Percentiles rank a stretch among this genome's conserved stretches.
Evolutionary conservation across 2,329 filamentous ascomycete genomes (phyloP).

Genomic region (Eutypa lata): DNA sequence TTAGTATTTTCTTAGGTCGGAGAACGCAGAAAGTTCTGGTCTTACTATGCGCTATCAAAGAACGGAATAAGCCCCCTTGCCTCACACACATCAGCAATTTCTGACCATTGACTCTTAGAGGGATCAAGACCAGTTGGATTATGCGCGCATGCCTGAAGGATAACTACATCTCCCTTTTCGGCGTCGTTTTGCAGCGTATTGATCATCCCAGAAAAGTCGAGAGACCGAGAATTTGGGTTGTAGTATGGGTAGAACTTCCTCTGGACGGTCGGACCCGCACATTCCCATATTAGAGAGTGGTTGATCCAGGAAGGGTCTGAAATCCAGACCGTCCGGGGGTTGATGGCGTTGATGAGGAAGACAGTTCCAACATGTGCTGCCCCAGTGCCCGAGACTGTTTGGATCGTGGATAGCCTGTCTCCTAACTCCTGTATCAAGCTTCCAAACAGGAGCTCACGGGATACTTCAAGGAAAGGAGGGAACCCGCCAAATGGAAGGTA

Average conservation of each 20-base stretch:
- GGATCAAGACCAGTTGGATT: constrained; percentile 37
- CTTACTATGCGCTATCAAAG: constrained; percentile 35
- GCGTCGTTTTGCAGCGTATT: constrained; percentile 20
- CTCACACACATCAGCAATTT: constrained; percentile 28
- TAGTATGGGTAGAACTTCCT: constrained; percentile 30
- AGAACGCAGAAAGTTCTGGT: neutral
- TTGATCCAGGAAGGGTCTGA: constrained; percentile 31
- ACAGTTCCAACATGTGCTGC: constrained; percentile 29
- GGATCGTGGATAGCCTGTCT: constrained; percentile 24
- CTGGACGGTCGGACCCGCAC: constrained; percentile 16
- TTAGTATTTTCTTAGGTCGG: neutral
- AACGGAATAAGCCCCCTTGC: constrained; percentile 28
- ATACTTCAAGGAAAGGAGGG: constrained; percentile 18
- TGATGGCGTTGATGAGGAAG: constrained; percentile 19
- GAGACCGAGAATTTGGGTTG: constrained; percentile 12
- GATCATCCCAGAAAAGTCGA: constrained; percentile 31
- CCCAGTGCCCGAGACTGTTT: constrained; percentile 34
- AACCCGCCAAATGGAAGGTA: constrained; percentile 22
- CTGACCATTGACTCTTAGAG: constrained; percentile 30
- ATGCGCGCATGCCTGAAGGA: constrained; percentile 36
- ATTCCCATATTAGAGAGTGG: constrained; percentile 29
- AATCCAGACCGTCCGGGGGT: constrained; percentile 28
- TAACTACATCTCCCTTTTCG: constrained; percentile 26
- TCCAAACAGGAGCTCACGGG: constrained; percentile 25
- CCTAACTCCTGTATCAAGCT: constrained; percentile 1